Percentiles rank a stretch among this genome's conserved stretches.
Conservation (phyloP, 257 asterid species). For the Solanum gracilifrons region DNA sequence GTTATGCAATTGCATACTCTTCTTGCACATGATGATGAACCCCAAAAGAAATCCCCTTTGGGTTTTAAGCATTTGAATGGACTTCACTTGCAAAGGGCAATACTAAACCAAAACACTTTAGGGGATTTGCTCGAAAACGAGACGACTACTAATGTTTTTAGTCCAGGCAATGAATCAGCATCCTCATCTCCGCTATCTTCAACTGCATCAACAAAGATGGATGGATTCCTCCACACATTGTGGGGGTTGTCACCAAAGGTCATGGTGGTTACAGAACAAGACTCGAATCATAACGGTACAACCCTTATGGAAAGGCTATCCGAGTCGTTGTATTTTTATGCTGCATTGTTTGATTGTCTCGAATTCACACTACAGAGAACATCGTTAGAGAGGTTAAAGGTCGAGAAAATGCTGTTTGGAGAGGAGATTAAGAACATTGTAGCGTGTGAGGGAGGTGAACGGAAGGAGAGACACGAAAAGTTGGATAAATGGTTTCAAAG, state of each 20-base stretch:
- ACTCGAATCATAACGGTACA: slow-evolving; percentile 67
- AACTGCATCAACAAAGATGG: slow-evolving; percentile 21
- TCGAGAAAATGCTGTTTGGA: slow-evolving; percentile 76
- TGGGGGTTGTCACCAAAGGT: slow-evolving; percentile 80
- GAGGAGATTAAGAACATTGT: slow-evolving; percentile 89
- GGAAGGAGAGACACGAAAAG: slow-evolving; percentile 83
- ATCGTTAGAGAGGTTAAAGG: slow-evolving; percentile 61
- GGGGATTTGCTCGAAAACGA: slow-evolving; percentile 73
- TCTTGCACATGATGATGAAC: slow-evolving; percentile 41
- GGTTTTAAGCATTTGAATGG: slow-evolving; percentile 23
- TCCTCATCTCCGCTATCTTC: slow-evolving; percentile 63
- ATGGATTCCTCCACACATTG: slow-evolving; percentile 44
- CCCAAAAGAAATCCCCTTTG: slow-evolving; percentile 23
- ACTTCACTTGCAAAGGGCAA: slow-evolving; percentile 37
- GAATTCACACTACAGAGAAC: slow-evolving; percentile 72
- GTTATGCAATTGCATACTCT: slow-evolving; percentile 60
- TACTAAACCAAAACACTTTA: slow-evolving; percentile 30
- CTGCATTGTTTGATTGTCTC: slow-evolving; percentile 84
- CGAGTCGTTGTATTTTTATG: slow-evolving; percentile 64
- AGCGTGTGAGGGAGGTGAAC: slow-evolving; percentile 79
- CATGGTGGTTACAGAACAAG: slow-evolving; percentile 85
- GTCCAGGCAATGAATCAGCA: slow-evolving; percentile 55
- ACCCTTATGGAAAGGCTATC: slow-evolving; percentile 81
- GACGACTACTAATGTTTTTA: slow-evolving; percentile 27
- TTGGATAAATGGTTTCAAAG: slow-evolving; percentile 81